phyloP scores from a whole-genome alignment of 176 grass and related monocot genomes.

The Hyparrhenia diplandra region DNA sequence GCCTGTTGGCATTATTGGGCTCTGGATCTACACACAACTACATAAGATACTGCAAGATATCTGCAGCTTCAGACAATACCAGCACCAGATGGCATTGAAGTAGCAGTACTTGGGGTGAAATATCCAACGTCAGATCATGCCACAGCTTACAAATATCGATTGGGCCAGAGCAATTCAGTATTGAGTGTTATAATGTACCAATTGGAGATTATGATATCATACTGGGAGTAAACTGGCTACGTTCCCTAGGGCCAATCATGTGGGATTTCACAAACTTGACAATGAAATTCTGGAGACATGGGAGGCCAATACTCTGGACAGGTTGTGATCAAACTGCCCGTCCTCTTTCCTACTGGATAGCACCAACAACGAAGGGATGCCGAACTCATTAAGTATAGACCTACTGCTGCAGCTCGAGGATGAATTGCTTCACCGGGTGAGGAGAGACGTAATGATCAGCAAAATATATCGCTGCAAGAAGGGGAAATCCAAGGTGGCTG shows the following conservation, averaged over 20 bases:
- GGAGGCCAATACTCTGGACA: neutral
- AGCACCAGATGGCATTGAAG: neutral
- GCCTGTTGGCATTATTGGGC: neutral
- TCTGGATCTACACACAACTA: neutral
- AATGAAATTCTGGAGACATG: neutral
- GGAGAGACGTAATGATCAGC: neutral
- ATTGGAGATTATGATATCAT: neutral
- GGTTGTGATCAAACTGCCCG: neutral
- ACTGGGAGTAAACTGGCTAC: neutral
- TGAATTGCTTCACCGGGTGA: neutral
- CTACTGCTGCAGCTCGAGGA: neutral
- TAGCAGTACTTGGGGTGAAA: neutral
- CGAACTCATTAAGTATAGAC: neutral
- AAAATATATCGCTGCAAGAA: neutral
- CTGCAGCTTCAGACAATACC: neutral
- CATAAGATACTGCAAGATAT: neutral
- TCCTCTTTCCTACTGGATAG: neutral
- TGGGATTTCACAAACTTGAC: neutral
- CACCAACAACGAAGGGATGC: neutral
- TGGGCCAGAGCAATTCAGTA: neutral
- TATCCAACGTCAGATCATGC: neutral
- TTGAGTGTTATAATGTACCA: neutral
- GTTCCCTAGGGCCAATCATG: neutral
- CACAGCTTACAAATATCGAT: neutral
- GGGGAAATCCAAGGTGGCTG: neutral